A percentile compares a stretch with the other conserved stretches of the same genome.
Conservation (phyloP, 2,329 filamentous ascomycete genomes). For the Phialophora macrospora region DNA sequence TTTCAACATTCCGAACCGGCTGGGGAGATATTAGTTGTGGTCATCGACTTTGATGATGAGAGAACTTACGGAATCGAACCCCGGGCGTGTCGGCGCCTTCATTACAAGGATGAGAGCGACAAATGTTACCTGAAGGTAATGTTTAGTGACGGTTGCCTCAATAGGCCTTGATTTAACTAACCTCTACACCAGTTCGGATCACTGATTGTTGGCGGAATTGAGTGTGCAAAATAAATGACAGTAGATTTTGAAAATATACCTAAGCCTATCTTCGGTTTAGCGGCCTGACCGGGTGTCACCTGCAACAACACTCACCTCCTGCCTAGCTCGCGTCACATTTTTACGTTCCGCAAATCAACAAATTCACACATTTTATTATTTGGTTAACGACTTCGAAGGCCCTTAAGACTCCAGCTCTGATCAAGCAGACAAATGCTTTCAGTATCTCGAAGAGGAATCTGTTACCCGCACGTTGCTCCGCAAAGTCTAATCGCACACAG, state of each 20-base stretch:
- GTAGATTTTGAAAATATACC: no score
- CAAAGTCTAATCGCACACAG: not conserved
- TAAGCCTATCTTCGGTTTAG: no score
- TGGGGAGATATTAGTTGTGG: no score
- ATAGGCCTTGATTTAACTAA: not conserved
- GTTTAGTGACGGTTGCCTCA: not conserved
- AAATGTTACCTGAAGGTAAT: slow-evolving; percentile 10
- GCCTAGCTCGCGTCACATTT: not conserved
- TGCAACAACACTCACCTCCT: no score
- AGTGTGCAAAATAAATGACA: not conserved
- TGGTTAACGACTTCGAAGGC: not conserved
- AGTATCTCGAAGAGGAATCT: not conserved
- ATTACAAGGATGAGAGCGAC: slow-evolving; percentile 32
- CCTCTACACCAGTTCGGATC: slow-evolving; percentile 16
- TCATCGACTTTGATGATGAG: no score
- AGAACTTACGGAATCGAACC: not conserved
- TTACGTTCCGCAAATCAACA: not conserved
- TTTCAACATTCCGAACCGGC: slow-evolving; percentile 5
- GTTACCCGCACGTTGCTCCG: not conserved
- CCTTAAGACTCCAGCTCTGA: not conserved
- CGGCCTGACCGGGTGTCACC: no score
- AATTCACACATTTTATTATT: not conserved
- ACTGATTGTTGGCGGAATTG: slow-evolving; percentile 4
- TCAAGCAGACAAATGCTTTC: not conserved
- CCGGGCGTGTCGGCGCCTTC: slow-evolving; percentile 29